Percentiles rank a stretch among this genome's conserved stretches.
These are phyloP conservation scores for Talaromyces pinophilus DNA, from an alignment of 2,329 filamentous ascomycete genomes.

Conservation along the genomic window DNA sequence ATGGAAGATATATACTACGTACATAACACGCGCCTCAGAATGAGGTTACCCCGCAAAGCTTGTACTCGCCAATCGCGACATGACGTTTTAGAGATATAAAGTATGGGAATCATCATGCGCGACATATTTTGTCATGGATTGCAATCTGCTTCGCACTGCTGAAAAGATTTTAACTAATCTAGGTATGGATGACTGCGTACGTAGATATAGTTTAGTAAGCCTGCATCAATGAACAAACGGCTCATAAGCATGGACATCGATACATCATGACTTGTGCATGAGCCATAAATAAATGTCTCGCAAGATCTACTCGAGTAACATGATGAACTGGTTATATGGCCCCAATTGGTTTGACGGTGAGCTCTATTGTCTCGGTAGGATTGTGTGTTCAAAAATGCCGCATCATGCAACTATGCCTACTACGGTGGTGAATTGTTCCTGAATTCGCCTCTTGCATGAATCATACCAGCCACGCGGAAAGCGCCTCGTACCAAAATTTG, in stretches of 20 bases:
- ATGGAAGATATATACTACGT: too few species aligned
- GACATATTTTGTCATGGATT: background rate
- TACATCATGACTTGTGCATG: background rate
- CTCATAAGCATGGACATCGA: too few species aligned
- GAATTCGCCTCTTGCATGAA: background rate
- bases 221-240: background rate
- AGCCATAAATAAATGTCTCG: background rate
- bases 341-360: background rate
- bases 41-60: too few species aligned
- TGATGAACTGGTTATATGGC: background rate
- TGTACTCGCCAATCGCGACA: too few species aligned
- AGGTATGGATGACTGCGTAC: background rate
- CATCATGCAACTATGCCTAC: background rate
- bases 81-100: background rate
- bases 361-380: background rate
- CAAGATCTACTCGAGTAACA: too few species aligned
- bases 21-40: too few species aligned
- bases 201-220: background rate
- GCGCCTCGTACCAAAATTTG: background rate
- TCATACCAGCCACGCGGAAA: background rate
- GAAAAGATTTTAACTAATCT: background rate
- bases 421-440: background rate
- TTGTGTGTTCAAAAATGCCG: background rate
- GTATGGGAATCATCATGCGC: background rate
- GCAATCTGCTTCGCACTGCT: background rate